These are phyloP conservation scores for Boletus edulis DNA, from an alignment of 768 basidiomycete species.

Conservation along the genomic window DNA sequence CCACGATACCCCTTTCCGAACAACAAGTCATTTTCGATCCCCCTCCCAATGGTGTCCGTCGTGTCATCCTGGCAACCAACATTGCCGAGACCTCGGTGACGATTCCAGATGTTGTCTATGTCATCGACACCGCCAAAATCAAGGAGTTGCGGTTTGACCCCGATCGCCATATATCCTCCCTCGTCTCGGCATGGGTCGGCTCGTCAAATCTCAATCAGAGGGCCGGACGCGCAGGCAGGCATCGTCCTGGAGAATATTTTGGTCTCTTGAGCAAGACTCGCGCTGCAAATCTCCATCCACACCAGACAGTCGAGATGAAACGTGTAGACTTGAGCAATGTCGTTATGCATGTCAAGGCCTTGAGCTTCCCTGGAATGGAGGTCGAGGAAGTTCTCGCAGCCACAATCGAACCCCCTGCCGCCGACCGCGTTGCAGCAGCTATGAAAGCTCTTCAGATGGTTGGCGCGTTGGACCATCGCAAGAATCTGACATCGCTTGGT, in stretches of 20 bases:
- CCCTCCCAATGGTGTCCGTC: conserved; percentile 70
- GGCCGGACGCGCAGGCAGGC: conserved; percentile 89
- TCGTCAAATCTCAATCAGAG: conserved; percentile 87
- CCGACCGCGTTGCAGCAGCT: conserved; percentile 72
- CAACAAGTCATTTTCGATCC: conserved; percentile 90
- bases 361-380: conserved; percentile 81
- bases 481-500: conserved; percentile 83
- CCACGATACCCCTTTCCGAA: conserved; percentile 82
- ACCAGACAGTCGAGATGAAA: conserved; percentile 96
- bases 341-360: conserved; percentile 95
- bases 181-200: conserved; percentile 91
- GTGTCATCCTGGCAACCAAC: conserved; percentile 91
- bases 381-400: conserved; percentile 85
- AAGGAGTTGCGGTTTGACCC: conserved; percentile 93
- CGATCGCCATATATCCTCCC: conserved; percentile 80
- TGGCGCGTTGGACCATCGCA: conserved; percentile 76
- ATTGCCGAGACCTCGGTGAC: conserved; percentile 96
- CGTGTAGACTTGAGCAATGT: conserved; percentile 85
- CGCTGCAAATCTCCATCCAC: conserved; percentile 59
- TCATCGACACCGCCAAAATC: conserved; percentile 84
- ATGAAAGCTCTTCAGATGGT: conserved; percentile 79
- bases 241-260: conserved; percentile 88
- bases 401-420: conserved; percentile 86
- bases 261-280: conserved; percentile 71
- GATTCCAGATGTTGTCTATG: conserved; percentile 93